Conservation (phyloP, 208 protist species). For the Leishmania gerbilli region DNA sequence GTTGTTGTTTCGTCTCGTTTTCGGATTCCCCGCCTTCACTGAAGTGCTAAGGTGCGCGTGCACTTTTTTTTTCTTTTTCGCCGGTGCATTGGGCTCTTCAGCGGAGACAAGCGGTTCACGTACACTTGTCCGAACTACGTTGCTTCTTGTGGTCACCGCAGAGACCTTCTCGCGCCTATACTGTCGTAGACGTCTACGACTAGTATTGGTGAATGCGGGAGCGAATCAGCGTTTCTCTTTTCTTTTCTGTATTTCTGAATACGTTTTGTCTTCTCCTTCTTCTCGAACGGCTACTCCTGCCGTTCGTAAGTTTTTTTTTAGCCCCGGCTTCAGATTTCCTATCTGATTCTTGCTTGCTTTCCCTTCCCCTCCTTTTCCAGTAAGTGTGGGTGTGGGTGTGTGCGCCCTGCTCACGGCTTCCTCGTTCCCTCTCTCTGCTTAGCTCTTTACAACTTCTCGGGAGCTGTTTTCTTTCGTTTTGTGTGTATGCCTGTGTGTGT, state of each 20-base stretch:
- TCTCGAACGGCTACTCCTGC: not conserved
- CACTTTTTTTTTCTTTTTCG: not conserved
- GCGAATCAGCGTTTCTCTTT: not conserved
- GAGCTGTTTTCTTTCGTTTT: not conserved
- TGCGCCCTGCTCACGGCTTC: not conserved
- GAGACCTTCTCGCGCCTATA: not conserved
- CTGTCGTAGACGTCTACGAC: not conserved
- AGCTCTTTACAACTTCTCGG: too few relatives aligned
- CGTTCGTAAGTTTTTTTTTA: not conserved
- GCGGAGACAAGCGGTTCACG: not conserved
- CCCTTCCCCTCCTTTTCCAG: not conserved
- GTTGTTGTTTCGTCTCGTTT: constrained; percentile 7
- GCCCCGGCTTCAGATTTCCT: not conserved
- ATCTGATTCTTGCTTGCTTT: not conserved
- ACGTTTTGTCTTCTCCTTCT: not conserved
- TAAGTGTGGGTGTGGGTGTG: not conserved
- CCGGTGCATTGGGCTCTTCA: not conserved
- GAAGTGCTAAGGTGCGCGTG: not conserved
- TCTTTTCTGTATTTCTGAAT: not conserved
- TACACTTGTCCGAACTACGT: not conserved
- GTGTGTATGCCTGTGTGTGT: not conserved
- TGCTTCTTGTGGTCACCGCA: not conserved
- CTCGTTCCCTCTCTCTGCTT: not conserved
- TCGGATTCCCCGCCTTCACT: not conserved
- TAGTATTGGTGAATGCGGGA: not conserved